Conservation (phyloP, 2,329 filamentous ascomycete species). For the Grosmannia penicillata region DNA sequence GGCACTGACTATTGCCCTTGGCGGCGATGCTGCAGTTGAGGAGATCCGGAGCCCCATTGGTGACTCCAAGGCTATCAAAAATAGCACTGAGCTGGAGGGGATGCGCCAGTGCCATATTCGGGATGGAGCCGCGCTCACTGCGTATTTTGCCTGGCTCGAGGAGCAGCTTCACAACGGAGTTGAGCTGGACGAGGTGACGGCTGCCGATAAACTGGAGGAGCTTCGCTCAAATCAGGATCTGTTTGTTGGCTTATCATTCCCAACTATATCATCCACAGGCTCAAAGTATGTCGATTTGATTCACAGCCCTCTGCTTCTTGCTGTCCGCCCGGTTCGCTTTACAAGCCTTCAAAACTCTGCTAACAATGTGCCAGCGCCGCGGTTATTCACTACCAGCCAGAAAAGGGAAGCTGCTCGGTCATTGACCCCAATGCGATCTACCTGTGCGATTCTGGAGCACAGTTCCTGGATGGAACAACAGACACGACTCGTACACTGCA, state of each 20-base stretch:
- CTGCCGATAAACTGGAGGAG: conserved; percentile 78
- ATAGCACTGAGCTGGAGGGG: conserved; percentile 72
- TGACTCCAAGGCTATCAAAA: conserved; percentile 91
- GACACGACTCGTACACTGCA: conserved; percentile 91
- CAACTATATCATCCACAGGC: conserved; percentile 91
- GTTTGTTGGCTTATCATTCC: conserved; percentile 84
- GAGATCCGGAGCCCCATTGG: conserved; percentile 76
- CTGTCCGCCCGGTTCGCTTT: too few relatives aligned
- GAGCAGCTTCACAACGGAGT: conserved; percentile 66
- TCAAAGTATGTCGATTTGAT: conserved; percentile 52
- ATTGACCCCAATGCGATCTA: conserved; percentile 83
- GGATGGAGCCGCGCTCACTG: conserved; percentile 77
- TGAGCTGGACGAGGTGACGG: conserved; percentile 72
- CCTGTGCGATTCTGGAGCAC: conserved; percentile 92
- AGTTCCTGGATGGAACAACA: conserved; percentile 89
- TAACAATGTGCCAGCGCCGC: conserved; percentile 51
- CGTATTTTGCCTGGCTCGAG: conserved; percentile 96
- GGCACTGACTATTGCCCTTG: conserved; percentile 76
- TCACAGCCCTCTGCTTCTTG: too few relatives aligned
- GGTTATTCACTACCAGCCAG: conserved; percentile 89
- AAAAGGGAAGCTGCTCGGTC: conserved; percentile 62
- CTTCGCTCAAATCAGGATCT: conserved; percentile 53
- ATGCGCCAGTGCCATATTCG: conserved; percentile 91
- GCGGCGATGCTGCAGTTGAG: conserved; percentile 73
- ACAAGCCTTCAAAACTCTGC: background rate